Percentiles rank a stretch among this genome's conserved stretches.
phyloP scores from a whole-genome alignment of 2,329 filamentous ascomycete genomes.

The Diplocarpon rosae region DNA sequence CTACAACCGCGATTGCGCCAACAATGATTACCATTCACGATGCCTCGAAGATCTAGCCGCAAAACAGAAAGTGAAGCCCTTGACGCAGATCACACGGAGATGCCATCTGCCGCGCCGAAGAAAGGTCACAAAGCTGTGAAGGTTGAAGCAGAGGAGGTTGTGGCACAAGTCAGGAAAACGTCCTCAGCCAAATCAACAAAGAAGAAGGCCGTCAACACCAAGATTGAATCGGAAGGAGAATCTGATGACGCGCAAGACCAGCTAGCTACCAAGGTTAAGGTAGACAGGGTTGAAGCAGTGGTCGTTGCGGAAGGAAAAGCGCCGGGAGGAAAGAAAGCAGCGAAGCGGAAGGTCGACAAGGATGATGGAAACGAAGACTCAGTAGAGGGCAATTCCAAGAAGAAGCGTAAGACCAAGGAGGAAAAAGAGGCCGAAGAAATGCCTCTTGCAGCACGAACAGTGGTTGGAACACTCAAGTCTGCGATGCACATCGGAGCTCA shows the following conservation, averaged over 20 bases:
- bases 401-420: conserved; percentile 44
- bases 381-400: conserved; percentile 18
- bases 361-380: conserved; percentile 15
- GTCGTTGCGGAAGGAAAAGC: conserved; percentile 11
- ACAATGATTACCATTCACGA: conserved; percentile 6
- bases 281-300: conserved; percentile 15
- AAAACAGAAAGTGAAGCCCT: conserved; percentile 8
- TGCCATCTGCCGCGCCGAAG: conserved; percentile 5
- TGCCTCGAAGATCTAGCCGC: conserved; percentile 21
- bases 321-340: conserved; percentile 14
- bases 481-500: conserved; percentile 83
- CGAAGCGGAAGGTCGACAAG: conserved; percentile 18
- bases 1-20: too few relatives aligned
- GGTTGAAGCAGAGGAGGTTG: conserved; percentile 6
- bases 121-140: conserved; percentile 15
- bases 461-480: conserved; percentile 49
- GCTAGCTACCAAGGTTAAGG: conserved; percentile 9
- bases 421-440: conserved; percentile 44
- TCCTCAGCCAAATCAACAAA: conserved; percentile 7
- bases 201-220: conserved; percentile 7
- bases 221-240: conserved; percentile 9
- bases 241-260: background rate
- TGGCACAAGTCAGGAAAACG: conserved; percentile 7
- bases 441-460: conserved; percentile 60
- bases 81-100: background rate